Percentiles rank a stretch among this genome's conserved stretches.
phyloP scores from a whole-genome alignment of 257 asterid genomes.

The Solanum chaucha region DNA sequence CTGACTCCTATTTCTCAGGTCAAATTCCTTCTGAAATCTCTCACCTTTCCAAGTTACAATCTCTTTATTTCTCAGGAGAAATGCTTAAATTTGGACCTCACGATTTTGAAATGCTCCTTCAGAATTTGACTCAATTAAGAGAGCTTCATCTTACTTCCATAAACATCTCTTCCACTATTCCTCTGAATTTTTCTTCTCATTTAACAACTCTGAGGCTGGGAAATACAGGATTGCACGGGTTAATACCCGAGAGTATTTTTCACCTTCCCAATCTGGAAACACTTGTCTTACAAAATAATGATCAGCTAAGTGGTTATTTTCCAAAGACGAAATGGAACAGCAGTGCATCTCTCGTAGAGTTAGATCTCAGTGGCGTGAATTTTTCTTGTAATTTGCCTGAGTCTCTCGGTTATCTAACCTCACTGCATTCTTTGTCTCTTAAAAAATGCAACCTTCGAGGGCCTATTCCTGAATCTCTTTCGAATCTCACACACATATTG shows the following conservation, averaged over 20 bases:
- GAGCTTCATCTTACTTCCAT: background rate
- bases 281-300: background rate
- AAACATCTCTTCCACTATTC: background rate
- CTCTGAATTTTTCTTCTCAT: background rate
- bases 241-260: background rate
- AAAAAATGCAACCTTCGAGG: background rate
- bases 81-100: background rate
- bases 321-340: background rate
- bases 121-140: background rate
- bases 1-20: constrained; percentile 12
- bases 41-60: too few species aligned
- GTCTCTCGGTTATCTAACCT: background rate
- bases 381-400: background rate
- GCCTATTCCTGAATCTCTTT: background rate
- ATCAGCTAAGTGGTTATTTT: background rate
- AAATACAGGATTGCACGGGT: background rate
- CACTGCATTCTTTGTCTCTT: background rate
- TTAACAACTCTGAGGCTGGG: background rate
- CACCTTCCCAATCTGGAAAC: background rate
- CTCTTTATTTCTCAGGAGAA: background rate
- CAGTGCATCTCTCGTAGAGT: background rate
- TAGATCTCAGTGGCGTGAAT: background rate
- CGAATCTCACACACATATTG: background rate
- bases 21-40: background rate
- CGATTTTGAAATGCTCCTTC: background rate